phyloP scores from a whole-genome alignment of 2,329 filamentous ascomycete species.

The Fusarium verrucosum region DNA sequence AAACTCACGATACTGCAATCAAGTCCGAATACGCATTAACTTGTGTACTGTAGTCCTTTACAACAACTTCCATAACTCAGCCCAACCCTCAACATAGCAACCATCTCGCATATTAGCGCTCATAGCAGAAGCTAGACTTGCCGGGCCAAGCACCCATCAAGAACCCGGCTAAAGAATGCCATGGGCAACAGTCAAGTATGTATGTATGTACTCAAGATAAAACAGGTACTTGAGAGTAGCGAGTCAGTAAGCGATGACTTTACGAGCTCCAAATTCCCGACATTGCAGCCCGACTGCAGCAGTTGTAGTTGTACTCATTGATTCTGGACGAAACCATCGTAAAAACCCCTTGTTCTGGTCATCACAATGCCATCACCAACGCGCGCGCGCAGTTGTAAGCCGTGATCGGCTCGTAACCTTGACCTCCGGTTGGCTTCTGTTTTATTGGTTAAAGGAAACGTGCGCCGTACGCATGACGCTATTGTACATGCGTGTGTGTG shows the following conservation, averaged over 20 bases:
- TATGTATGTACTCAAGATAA: not conserved
- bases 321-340: constrained; percentile 3
- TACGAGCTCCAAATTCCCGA: not conserved
- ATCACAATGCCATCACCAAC: constrained; percentile 30
- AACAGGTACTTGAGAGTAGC: not conserved
- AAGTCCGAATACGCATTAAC: constrained; percentile 29
- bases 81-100: not conserved
- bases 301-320: not conserved
- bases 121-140: constrained; percentile 34
- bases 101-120: constrained; percentile 15
- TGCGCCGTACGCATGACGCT: constrained; percentile 40
- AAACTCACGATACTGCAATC: not conserved
- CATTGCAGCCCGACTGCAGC: constrained; percentile 29
- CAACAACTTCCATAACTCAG: not conserved
- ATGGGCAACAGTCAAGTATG: constrained; percentile 38
- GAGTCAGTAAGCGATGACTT: constrained; percentile 16
- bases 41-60: not conserved
- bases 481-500: constrained; percentile 35
- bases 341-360: constrained; percentile 10
- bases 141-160: constrained; percentile 34
- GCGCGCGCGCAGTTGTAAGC: constrained; percentile 28
- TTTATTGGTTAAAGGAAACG: constrained; percentile 30
- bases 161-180: constrained; percentile 28
- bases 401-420: constrained; percentile 35
- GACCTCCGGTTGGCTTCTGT: constrained; percentile 17